Evolutionary conservation across 2,329 filamentous ascomycete species (phyloP), one percentile per base, ranked within the genome.

Genomic region (Geoglossum cookeanum): DNA sequence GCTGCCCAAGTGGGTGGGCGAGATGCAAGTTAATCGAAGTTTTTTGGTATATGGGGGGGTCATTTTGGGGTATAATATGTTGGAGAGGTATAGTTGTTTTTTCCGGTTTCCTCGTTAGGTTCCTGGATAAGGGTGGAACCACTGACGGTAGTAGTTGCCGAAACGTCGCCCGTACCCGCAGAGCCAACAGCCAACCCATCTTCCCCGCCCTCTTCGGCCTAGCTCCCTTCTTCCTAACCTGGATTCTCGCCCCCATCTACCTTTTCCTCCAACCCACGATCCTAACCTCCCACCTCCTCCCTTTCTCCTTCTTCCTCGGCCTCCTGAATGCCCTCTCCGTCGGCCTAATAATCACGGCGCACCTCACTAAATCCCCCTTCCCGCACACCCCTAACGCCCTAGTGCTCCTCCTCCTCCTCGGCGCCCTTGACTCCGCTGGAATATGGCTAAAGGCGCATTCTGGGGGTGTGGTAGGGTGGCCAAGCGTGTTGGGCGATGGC

Each of bases 281-380:
- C 65, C 78, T 94, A 61, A 75, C 84, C 68, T 75, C 83, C 66
- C 88, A 97, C 67, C 76, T 96, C 7, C 80, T 98, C 17, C 90
- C 92, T 1, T 97, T 98, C 69, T 77, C 84, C 61, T 76, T 97
- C 68, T 96, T 92, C 68, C 84, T 85, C 47, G 90, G 90, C 57
- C 74, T 97, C 58, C 78, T 95, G 67, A 97, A 97, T 68, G 90
- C 92, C 60, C 97, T 96, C 74, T 87, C 85, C 55, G 91, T 97
- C 58, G 91, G 91, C 5, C 85, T 90, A 68, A 96, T 97, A 74
- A 97, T 97, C 71, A 88, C 87, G 48, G 90, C 90, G 0, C 92
- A 98, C 70, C 76, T 98, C 22, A 79, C 87, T 47, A 78, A 78
- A 11, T 98, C 96, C 73, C 92, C 92, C 4, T 94, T 91, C 75